These are phyloP conservation scores for Pontederia paniculata DNA, from an alignment of 176 grass and related monocot genomes.

Conservation along the genomic window DNA sequence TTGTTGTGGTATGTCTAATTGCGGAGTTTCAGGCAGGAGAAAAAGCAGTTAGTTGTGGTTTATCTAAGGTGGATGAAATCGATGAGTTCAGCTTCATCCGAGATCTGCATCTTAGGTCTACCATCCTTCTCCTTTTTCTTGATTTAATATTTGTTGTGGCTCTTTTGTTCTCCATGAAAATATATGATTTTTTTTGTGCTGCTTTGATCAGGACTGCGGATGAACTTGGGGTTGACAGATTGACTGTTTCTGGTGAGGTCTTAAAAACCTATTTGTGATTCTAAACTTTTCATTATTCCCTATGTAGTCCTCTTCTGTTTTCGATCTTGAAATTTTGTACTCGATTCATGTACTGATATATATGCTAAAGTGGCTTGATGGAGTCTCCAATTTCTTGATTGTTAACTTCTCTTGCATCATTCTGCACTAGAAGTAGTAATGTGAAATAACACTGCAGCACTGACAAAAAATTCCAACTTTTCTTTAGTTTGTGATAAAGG, in stretches of 20 bases:
- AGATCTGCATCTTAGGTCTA: slow-evolving; percentile 70
- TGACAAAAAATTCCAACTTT: too few relatives aligned
- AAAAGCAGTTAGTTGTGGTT: slow-evolving; percentile 74
- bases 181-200: not conserved
- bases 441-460: too few relatives aligned
- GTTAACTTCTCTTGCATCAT: too few relatives aligned
- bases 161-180: not conserved
- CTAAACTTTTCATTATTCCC: not conserved
- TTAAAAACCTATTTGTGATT: not conserved
- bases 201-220: slow-evolving; percentile 43
- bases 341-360: too few relatives aligned
- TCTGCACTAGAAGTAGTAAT: too few relatives aligned
- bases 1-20: not conserved
- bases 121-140: slow-evolving; percentile 3
- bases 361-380: too few relatives aligned
- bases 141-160: slow-evolving; percentile 12
- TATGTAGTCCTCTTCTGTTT: not conserved
- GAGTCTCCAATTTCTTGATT: too few relatives aligned
- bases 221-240: slow-evolving; percentile 60
- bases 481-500: too few relatives aligned
- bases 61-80: slow-evolving; percentile 47
- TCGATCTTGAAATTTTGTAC: too few relatives aligned
- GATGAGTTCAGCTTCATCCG: slow-evolving; percentile 52
- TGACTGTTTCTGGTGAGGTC: slow-evolving; percentile 40
- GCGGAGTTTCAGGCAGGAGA: slow-evolving; percentile 50